Evolutionary conservation across 805 yeast genomes (phyloP), one percentile per base, ranked within the genome.

Genomic region (Wickerhamomyces alni): DNA sequence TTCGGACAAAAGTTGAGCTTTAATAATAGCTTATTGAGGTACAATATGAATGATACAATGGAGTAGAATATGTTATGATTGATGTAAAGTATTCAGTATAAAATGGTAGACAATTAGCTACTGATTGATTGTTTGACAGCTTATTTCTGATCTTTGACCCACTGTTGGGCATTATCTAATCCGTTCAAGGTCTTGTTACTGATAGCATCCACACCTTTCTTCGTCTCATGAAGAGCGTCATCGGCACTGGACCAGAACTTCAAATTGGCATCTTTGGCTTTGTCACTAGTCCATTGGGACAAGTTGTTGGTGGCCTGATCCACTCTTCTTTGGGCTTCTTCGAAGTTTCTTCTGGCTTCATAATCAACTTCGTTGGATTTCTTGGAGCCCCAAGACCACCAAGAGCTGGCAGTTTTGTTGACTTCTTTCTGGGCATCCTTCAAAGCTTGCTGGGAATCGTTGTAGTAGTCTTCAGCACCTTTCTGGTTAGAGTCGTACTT

Each of bases 371-470:
- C 67, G 36, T 60, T 55, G 34, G 62, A 55, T 54, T 66, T 60
- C 22, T 58, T 50, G 33, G 59, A 52, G 16, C 70, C 67, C 63
- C 68, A 66, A 8, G 53, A 42, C 44, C 59, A 61, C 72, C 74
- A 66, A 17, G 59, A 55, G 17, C 51, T 50, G 30, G 62, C 51
- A 17, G 58, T 50, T 7, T 59, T 47, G 8, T 59, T 57, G 11
- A 65, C 54, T 25, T 64, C 55, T 34, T 58, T 51, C 50, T 63
- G 57, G 19, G 68, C 64, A 28, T 60, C 66, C 11, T 56, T 55
- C 32, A 62, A 38, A 8, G 58, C 49, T 7, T 48, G 49, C 37
- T 51, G 44, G 18, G 66, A 61, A 36, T 65, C 70, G 12, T 57
- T 55, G 38, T 45, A 54, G 37, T 37, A 51, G 4, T 54, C 55